Conservation (phyloP, 495 filamentous ascomycete species). For the Pyronema domesticum region DNA sequence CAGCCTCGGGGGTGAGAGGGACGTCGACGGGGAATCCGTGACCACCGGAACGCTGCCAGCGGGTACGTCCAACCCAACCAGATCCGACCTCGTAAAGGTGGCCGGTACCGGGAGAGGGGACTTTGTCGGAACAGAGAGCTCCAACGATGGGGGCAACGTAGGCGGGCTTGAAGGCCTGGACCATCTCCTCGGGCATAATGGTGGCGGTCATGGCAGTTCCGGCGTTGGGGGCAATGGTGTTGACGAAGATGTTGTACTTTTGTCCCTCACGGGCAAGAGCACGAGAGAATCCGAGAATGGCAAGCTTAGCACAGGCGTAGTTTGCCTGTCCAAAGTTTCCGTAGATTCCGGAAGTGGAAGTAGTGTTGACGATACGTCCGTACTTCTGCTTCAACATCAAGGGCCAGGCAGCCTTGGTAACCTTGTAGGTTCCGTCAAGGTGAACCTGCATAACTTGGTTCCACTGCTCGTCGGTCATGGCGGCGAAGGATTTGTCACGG, state of each 20-base stretch:
- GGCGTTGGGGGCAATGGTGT: constrained; percentile 95
- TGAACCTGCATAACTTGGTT: constrained; percentile 85
- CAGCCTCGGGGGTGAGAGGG: constrained; percentile 69
- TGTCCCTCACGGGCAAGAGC: constrained; percentile 81
- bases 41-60: constrained; percentile 88
- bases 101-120: constrained; percentile 67
- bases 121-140: constrained; percentile 72
- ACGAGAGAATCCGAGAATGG: constrained; percentile 87
- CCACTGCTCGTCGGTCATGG: constrained; percentile 94
- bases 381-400: constrained; percentile 98
- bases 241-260: constrained; percentile 97
- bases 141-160: constrained; percentile 90
- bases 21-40: constrained; percentile 85
- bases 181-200: constrained; percentile 92
- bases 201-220: constrained; percentile 90
- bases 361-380: constrained; percentile 88
- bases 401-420: constrained; percentile 95
- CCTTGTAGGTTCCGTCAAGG: constrained; percentile 87
- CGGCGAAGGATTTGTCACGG: constrained; percentile 90
- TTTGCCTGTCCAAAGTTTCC: constrained; percentile 98
- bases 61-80: constrained; percentile 78
- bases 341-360: constrained; percentile 92
- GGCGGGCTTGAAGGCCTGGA: constrained; percentile 98
- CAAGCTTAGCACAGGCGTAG: constrained; percentile 88
- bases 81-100: constrained; percentile 91